Conservation (phyloP, 805 yeast species). For the Yarrowia sp. region DNA sequence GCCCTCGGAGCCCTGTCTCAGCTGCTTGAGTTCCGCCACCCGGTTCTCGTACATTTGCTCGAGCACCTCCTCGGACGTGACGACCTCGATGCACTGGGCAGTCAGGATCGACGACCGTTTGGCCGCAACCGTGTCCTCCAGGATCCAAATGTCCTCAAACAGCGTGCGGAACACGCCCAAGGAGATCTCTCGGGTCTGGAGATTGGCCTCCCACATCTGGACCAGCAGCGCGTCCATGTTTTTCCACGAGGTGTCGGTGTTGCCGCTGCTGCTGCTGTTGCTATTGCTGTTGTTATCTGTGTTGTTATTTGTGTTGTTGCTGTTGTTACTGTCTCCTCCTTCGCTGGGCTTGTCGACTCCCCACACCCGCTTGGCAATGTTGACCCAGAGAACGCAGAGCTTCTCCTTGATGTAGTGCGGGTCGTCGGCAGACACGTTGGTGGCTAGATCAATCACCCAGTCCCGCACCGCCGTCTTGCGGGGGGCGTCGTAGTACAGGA, state of each 20-base stretch:
- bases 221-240: conserved; percentile 83
- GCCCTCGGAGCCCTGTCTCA: conserved; percentile 77
- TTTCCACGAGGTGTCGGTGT: conserved; percentile 68
- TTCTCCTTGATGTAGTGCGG: conserved; percentile 93
- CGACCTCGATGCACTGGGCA: conserved; percentile 82
- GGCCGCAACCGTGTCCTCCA: conserved; percentile 90
- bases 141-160: conserved; percentile 89
- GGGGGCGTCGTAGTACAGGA: conserved; percentile 62
- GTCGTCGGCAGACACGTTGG: conserved; percentile 64
- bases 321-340: conserved; percentile 15
- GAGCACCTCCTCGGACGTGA: conserved; percentile 73
- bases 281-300: conserved; percentile 42
- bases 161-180: conserved; percentile 80
- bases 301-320: neutral
- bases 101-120: conserved; percentile 77
- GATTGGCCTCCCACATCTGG: conserved; percentile 72
- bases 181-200: conserved; percentile 74
- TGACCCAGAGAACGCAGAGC: conserved; percentile 88
- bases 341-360: conserved; percentile 57
- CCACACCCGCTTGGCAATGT: conserved; percentile 90
- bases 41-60: conserved; percentile 69
- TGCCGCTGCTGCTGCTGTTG: conserved; percentile 34
- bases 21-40: conserved; percentile 61
- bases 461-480: conserved; percentile 72
- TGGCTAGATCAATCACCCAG: conserved; percentile 84